phyloP scores from a whole-genome alignment of 164 flowering plant genomes.

The Platanus orientalis region DNA sequence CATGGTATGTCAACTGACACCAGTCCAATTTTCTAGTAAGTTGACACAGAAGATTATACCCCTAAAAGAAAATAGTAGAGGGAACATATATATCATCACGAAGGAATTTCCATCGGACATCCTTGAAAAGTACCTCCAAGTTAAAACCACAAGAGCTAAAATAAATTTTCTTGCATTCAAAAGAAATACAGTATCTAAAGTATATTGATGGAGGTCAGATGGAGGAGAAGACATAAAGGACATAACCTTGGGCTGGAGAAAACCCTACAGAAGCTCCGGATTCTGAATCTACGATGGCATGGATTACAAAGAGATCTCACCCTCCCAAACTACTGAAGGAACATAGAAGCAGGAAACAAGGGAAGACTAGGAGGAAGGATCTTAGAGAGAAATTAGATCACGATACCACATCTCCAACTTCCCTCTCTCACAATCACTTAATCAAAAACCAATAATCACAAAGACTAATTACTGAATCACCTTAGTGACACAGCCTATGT shows the following conservation, averaged over 20 bases:
- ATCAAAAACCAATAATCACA: neutral
- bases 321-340: neutral
- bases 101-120: too few species aligned
- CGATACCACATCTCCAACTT: neutral
- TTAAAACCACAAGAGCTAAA: neutral
- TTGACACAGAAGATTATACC: too few species aligned
- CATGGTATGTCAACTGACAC: too few species aligned
- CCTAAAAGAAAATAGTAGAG: too few species aligned
- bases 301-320: neutral
- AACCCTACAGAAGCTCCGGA: neutral
- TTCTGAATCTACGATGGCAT: neutral
- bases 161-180: neutral
- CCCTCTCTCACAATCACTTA: neutral
- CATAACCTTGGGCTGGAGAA: neutral
- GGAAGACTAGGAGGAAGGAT: neutral
- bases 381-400: neutral
- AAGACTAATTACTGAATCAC: too few species aligned
- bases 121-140: too few species aligned
- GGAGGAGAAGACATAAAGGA: too few species aligned
- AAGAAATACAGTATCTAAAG: neutral
- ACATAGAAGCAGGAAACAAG: neutral
- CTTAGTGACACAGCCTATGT: too few species aligned
- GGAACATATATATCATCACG: too few species aligned
- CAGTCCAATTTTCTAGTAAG: too few species aligned
- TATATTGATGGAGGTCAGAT: too few species aligned